Evolutionary conservation across 2,329 filamentous ascomycete genomes (phyloP).

Genomic region (Zymoseptoria passerinii): DNA sequence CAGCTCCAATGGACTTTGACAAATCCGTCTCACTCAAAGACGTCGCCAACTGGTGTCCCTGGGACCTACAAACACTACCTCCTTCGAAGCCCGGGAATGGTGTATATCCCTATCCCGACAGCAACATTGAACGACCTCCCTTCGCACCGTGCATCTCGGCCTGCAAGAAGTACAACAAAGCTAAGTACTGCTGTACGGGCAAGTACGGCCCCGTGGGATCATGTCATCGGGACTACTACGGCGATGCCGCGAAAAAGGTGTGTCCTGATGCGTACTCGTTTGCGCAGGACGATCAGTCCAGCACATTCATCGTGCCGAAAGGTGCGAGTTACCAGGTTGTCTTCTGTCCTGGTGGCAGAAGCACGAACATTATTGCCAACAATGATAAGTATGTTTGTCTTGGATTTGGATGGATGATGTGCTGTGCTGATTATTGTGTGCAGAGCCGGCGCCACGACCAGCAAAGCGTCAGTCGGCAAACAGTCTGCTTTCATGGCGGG

Average conservation of each 20-base stretch:
- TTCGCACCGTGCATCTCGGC: conserved; percentile 74
- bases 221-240: conserved; percentile 62
- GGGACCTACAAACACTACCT: conserved; percentile 61
- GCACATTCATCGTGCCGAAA: conserved; percentile 49
- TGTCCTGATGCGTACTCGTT: conserved; percentile 83
- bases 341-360: conserved; percentile 59
- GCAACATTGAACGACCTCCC: conserved; percentile 57
- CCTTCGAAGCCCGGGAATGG: conserved; percentile 65
- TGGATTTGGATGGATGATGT: neutral
- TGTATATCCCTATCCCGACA: conserved; percentile 73
- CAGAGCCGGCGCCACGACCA: conserved; percentile 5
- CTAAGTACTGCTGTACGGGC: conserved; percentile 69
- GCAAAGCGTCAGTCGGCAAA: conserved; percentile 11
- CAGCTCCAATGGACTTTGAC: conserved; percentile 62
- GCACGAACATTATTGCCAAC: conserved; percentile 40
- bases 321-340: conserved; percentile 72
- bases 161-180: conserved; percentile 59
- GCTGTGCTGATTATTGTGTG: neutral
- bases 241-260: conserved; percentile 59
- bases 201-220: conserved; percentile 53
- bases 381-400: conserved; percentile 13
- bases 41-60: conserved; percentile 68
- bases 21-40: conserved; percentile 47
- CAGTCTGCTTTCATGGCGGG: conserved; percentile 5
- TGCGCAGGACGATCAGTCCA: conserved; percentile 51